Base-by-base conservation (phyloP, 78 protist species). In the Emiliania huxleyi region DNA sequence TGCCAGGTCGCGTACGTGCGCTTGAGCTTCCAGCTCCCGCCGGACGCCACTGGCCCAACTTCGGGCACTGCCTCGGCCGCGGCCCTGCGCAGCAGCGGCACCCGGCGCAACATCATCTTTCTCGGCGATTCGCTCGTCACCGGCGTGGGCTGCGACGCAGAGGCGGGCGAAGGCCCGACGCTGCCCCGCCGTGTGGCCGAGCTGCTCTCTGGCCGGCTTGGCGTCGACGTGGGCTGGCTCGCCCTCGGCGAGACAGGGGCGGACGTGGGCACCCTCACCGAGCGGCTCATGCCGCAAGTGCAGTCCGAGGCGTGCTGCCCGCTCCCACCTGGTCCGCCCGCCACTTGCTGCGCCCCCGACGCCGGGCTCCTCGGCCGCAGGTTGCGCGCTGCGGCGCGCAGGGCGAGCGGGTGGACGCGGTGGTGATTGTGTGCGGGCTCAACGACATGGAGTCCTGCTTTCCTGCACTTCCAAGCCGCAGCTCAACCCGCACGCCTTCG, bases 61-160 rank as follows among this genome's bases (percentile, higher is more conserved):
- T 22, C 38, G 23, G 62, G 62, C 62, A 52, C 15, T 15, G 62
- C 15, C 29, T 8, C 38, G 0, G 73, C 4, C 11, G 18, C 44
- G 42, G 40, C 81, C 42, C n/a, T n/a, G n/a, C n/a, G n/a, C n/a
- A n/a, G n/a, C n/a, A n/a, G n/a, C n/a, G n/a, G 42, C 21, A 12
- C 19, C 44, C 5, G 11, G 23, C 81, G 35, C 81, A 29, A 71
- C 81, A 29, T 71, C 42, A 40, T 71, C 81, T 71, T 71, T 22
- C 81, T 71, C 33, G 81, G 81, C 81, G 81, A 71, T 35, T 71
- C 81, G 37, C 37, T 71, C 52, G 81, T 71, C 42, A 71, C 81
- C 42, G 81, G 81, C 42, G 81, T 71, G 45, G 81, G 81, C 43
- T 71, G 81, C 81, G 22, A 22, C 23, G 38, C 73, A 8, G 42